Base-by-base conservation (phyloP, 805 yeast species). In the Komagataella pseudopastoris region DNA sequence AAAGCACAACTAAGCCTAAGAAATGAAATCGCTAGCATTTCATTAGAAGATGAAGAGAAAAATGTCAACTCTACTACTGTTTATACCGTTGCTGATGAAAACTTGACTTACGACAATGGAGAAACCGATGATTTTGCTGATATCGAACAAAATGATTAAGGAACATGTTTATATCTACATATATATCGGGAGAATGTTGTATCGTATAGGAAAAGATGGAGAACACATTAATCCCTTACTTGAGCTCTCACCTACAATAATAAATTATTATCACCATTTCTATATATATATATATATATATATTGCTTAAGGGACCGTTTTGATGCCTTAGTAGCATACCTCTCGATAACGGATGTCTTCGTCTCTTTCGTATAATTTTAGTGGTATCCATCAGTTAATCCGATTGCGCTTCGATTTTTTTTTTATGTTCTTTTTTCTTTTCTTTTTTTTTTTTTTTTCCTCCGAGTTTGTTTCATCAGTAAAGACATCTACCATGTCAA, bases 1-100 rank as follows among this genome's bases (percentile, higher is more conserved):
- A 77, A 77, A 56, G 77, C 88, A 3, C 98, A 91, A 67, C 74
- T 88, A 8, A 75, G 77, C 52, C 68, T 91, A 56, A 80, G 97
- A 60, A 64, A 67, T 44, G 81, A 76, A 47, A 67, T 76, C 59
- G 62, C 69, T 49, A 61, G 66, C 50, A 68, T 64, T 22, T 66
- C 62, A 6, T 66, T 58, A 5, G 68, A 60, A 4, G 64, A 56
- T 16, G 66, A 58, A n/a, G 65, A 61, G 7, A 59, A 61, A 14
- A 68, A 76, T 58, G 64, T 69, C 66, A 56, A 20, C 10, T 43
- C 23, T 36, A 22, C 49, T 6, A 20, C 16, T n/a, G 49, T 23
- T 18, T 17, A 44, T 24, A 14, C 47, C 16, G 47, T 45, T n/a
- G 47, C 24, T 16, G 22, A 45, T 71, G 51, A 71, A 69, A 24